phyloP scores from a whole-genome alignment of 208 protist species.

The Wallacemonas sp. region DNA sequence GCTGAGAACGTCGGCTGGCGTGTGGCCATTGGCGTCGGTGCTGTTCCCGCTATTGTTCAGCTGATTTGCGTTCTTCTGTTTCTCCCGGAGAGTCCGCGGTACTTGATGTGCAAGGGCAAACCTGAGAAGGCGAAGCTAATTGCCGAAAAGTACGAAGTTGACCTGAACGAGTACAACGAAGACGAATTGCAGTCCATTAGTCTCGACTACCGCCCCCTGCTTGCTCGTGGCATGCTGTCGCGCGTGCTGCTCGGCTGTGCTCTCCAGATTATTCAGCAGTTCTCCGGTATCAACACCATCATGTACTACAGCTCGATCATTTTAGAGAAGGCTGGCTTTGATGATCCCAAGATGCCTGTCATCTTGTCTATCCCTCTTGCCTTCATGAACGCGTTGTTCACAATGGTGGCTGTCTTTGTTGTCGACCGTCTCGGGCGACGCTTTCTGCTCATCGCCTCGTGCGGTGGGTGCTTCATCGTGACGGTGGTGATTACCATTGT shows the following conservation, averaged over 20 bases:
- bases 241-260: constrained; percentile 76
- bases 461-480: constrained; percentile 61
- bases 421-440: constrained; percentile 84
- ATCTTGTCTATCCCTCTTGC: constrained; percentile 84
- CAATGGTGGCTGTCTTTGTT: constrained; percentile 68
- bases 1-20: constrained; percentile 86
- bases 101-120: constrained; percentile 63
- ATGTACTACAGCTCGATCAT: constrained; percentile 94
- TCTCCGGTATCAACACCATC: constrained; percentile 93
- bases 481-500: constrained; percentile 58
- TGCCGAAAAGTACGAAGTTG: constrained; percentile 59
- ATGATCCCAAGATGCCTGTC: constrained; percentile 70
- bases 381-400: constrained; percentile 90
- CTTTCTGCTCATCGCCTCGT: constrained; percentile 65
- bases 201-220: constrained; percentile 55
- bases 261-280: constrained; percentile 92
- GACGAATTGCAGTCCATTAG: constrained; percentile 40
- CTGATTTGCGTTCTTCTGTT: constrained; percentile 77
- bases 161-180: constrained; percentile 53
- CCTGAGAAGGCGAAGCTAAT: constrained; percentile 45
- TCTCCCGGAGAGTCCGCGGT: constrained; percentile 88
- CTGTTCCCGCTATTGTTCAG: constrained; percentile 78
- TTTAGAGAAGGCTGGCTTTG: constrained; percentile 80
- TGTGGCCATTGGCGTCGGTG: constrained; percentile 81
- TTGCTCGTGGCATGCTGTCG: constrained; percentile 58